Percentiles rank a stretch among this genome's conserved stretches.
Evolutionary conservation across 116 monocot species (phyloP).

Genomic region (Cymodocea nodosa): DNA sequence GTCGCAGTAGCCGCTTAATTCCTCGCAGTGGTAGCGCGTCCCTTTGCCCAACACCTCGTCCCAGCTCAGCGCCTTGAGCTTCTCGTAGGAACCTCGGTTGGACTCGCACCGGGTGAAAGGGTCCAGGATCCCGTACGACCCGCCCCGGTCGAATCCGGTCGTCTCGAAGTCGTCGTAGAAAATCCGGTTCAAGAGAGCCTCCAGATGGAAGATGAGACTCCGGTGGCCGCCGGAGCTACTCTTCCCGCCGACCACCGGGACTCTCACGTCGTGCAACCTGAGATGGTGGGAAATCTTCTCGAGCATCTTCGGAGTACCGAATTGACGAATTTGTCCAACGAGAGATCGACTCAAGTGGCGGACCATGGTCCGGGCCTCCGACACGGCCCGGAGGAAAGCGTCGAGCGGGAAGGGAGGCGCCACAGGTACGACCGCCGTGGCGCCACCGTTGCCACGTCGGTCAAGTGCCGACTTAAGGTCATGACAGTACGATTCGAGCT

Average conservation of each 20-base stretch:
- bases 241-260: neutral
- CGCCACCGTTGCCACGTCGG: neutral
- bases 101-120: conserved; percentile 33
- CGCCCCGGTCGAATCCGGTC: conserved; percentile 17
- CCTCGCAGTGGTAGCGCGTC: conserved; percentile 59
- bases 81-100: conserved; percentile 28
- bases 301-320: conserved; percentile 6
- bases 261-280: conserved; percentile 16
- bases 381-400: conserved; percentile 42
- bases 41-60: conserved; percentile 71
- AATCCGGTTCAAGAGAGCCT: conserved; percentile 54
- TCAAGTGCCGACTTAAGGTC: conserved; percentile 24
- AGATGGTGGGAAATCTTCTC: conserved; percentile 26
- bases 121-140: conserved; percentile 23
- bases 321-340: conserved; percentile 23
- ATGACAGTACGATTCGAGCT: conserved; percentile 42
- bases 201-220: conserved; percentile 31
- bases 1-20: conserved; percentile 83
- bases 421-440: neutral
- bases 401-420: conserved; percentile 16
- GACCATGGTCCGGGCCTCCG: conserved; percentile 42
- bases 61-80: conserved; percentile 47
- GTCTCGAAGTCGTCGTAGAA: conserved; percentile 67
- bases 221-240: conserved; percentile 2
- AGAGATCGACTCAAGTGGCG: conserved; percentile 43